Evolutionary conservation across 495 filamentous ascomycete species (phyloP), one percentile per base, ranked within the genome.

Genomic region (Neurospora tetrasperma): DNA sequence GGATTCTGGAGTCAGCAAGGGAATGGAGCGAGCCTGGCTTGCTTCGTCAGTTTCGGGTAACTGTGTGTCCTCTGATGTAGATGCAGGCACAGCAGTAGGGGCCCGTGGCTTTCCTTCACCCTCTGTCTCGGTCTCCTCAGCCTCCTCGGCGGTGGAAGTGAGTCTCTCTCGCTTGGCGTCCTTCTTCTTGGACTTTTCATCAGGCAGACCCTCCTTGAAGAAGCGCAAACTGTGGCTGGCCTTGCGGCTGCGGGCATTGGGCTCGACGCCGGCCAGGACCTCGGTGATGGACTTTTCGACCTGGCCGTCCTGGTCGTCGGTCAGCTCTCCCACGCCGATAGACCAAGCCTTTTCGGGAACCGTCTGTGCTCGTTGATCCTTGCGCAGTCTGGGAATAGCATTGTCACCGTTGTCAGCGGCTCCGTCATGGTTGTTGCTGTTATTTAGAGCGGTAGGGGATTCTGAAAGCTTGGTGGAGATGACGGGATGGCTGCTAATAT

Each of bases 201-300:
- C 84, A 35, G 93, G 86, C 27, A 88, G 91, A 73, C 94, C 96
- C 78, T 97, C 93, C 79, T 93, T 96, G 86, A 99, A 99, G 70
- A 98, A 86, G 4, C 96, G 89, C 66, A 99, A 81, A 77, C 92
- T 93, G 80, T 99, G 94, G 79, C 93, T 97, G 66, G 95, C 91
- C 83, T 99, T 99, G 73, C 96, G 90, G 81, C 94, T 97, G 74
- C 96, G 90, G 70, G 89, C 89, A 79, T 93, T 91, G 39, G 87
- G 90, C 78, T 97, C 95, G 44, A 87, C 84, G 42, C 92, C 91
- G 5, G 91, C 85, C 70, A 97, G 79, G 44, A 90, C 93, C 54
- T 94, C 94, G 73, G 93, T 89, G 75, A 97, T 94, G 23, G 91
- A 92, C 80, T 91, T 92, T 73, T 97, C 94, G 16, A 97, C 91